phyloP scores from a whole-genome alignment of 352 stramenopile species.

The Pythium rishiriense region DNA sequence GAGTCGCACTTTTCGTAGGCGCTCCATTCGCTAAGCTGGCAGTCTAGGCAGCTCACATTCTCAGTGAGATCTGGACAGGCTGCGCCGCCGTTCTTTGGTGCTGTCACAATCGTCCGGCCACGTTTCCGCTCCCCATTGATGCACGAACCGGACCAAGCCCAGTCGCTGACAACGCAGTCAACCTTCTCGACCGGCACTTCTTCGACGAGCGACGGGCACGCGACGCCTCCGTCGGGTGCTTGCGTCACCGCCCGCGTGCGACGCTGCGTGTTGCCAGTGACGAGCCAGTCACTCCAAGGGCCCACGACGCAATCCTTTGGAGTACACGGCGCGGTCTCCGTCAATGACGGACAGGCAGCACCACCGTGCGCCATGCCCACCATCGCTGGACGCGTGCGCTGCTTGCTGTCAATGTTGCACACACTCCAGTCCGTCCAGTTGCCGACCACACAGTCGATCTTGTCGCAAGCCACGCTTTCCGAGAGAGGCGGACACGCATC shows the following conservation, averaged over 20 bases:
- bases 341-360: constrained; percentile 22
- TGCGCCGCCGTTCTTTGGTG: constrained; percentile 25
- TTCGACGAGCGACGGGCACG: constrained; percentile 46
- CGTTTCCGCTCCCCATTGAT: constrained; percentile 23
- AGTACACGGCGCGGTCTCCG: constrained; percentile 26
- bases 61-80: constrained; percentile 8
- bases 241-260: constrained; percentile 19
- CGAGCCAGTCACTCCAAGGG: constrained; percentile 27
- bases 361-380: constrained; percentile 28
- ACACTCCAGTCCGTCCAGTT: constrained; percentile 44
- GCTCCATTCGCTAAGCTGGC: constrained; percentile 28
- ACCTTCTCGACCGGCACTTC: constrained; percentile 31
- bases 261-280: constrained; percentile 17
- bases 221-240: constrained; percentile 38
- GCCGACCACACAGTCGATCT: constrained; percentile 58
- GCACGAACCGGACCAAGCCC: constrained; percentile 31
- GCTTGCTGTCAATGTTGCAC: constrained; percentile 22
- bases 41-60: constrained; percentile 24
- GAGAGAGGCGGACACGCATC: constrained; percentile 37
- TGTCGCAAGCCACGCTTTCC: constrained; percentile 34
- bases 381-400: constrained; percentile 26
- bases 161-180: constrained; percentile 32
- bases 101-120: constrained; percentile 25
- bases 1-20: constrained; percentile 21
- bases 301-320: constrained; percentile 31